Evolutionary conservation across 2,329 filamentous ascomycete species (phyloP), one percentile per base, ranked within the genome.

Genomic region (Xylaria sp.): DNA sequence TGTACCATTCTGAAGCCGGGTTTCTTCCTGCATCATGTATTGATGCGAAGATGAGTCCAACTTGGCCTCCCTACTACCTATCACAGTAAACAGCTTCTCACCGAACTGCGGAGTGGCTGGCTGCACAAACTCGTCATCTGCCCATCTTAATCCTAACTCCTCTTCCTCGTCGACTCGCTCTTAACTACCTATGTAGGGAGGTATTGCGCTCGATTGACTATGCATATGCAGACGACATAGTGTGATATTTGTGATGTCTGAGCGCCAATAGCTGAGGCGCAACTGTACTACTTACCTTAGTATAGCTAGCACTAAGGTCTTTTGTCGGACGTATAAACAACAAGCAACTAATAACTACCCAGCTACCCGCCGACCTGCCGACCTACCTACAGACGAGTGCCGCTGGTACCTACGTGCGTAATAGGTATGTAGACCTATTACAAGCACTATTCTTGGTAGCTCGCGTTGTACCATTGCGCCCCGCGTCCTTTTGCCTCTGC

Each of bases 21-120:
- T 66, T 65, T 60, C 66, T 53, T 66, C 61, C 29, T 63, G 67
- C 64, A 61, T 69, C 67, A 68, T 69, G 64, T 70, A 67, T 69
- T 67, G 61, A 55, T 60, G 63, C 54, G 29, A 64, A 53, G 37
- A 62, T 55, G 62, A 54, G 23, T 48, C 44, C 21, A 47, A 25
- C 65, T n/a, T 44, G 32, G 5, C 6, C 13, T 44, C 16, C 40
- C n/a, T 54, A 27, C 57, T 47, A 29, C 53, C n/a, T 35, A 35
- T 10, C 32, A 42, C 13, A 44, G 23, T 29, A 32, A 37, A 51
- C 29, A 35, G 29, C 32, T 50, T 47, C 59, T 53, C 32, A 57
- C 42, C 35, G 37, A 58, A 57, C 32, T 47, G 50, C 37, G 32
- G 50, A 29, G 18, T 23, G 57, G 12, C 35, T 65, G 21, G 35